Base-by-base conservation (phyloP, 2,329 filamentous ascomycete genomes). In the Cucurbitaria berberidis region DNA sequence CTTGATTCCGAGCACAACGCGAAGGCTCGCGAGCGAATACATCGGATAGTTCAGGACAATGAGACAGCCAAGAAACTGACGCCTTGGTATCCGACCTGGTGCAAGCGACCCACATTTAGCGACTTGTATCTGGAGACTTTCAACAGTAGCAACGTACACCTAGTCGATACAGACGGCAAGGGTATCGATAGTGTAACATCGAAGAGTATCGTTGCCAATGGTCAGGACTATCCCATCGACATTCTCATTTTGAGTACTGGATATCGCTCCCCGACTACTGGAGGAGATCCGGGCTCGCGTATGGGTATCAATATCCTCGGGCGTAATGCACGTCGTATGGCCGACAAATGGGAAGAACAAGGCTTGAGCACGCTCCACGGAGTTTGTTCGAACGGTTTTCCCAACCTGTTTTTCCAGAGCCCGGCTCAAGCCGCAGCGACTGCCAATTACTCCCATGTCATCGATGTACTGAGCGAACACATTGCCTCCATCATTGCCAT, bases 81-180 rank as follows among this genome's bases (percentile, higher is more conserved):
- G 64, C 73, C 83, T 0, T 86, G 82, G 81, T 88, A 87, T 62
- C 79, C 82, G 0, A 68, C 70, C 0, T 86, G 82, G 80, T 87
- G 85, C 74, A 88, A 88, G 67, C 80, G 85, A 1, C 84, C 85
- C 0, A 80, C 77, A 19, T 87, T 86, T 69, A 82, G 82, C 69
- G 82, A 87, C 62, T 76, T 78, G 10, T 87, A 84, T 62, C 78
- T 87, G 1, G 64, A 76, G 9, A 53, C 79, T 0, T 88, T 87
- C 77, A 88, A 88, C 70, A 62, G 63, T 40, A 70, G 77, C 0
- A 80, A 86, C 60, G 85, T 88, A 2, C 75, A 78, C 9, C 79
- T 88, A 0, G 74, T 88, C 15, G 82, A 88, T 63, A 87, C 84
- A 0, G 72, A 82, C 36, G 82, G 81, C 5, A 77, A 78, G 59